Percentiles rank a stretch among this genome's conserved stretches.
Conservation (phyloP, 2,329 filamentous ascomycete genomes). For the Fusarium xylarioides region DNA sequence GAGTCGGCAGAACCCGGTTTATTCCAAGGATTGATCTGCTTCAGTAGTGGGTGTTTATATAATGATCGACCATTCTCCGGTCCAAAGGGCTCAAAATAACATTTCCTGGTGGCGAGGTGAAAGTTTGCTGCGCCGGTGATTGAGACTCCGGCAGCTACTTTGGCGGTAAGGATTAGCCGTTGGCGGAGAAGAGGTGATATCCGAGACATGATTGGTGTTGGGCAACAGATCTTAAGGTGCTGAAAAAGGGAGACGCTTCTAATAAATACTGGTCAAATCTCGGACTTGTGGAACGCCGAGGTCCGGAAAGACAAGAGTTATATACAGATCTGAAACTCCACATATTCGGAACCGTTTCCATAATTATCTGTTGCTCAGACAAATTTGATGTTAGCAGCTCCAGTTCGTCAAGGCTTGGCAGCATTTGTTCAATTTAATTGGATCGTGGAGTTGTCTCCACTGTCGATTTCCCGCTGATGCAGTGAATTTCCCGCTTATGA, state of each 20-base stretch:
- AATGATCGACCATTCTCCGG: constrained; percentile 2
- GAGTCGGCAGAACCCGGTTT: constrained; percentile 32
- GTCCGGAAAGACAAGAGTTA: too few relatives aligned
- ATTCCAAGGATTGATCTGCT: constrained; percentile 31
- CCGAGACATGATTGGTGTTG: neutral
- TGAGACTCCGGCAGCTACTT: neutral
- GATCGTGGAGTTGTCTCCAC: accelerated
- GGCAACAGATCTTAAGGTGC: accelerated
- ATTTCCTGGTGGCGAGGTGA: constrained; percentile 29
- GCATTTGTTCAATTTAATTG: neutral
- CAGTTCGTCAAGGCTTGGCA: neutral
- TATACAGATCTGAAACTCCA: neutral
- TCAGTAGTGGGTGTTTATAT: constrained; percentile 21
- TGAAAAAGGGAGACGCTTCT: neutral
- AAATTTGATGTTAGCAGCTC: neutral
- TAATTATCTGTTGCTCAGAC: neutral
- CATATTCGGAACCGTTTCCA: neutral
- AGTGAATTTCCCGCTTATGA: neutral
- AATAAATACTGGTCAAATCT: neutral
- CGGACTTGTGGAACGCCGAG: neutral
- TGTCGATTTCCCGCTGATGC: neutral
- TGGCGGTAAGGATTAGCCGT: neutral
- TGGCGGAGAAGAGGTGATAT: neutral
- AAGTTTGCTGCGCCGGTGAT: constrained; percentile 7
- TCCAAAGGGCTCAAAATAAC: constrained; percentile 33